Conservation (phyloP, 2,329 filamentous ascomycete genomes). For the Aspergillus chevalieri region DNA sequence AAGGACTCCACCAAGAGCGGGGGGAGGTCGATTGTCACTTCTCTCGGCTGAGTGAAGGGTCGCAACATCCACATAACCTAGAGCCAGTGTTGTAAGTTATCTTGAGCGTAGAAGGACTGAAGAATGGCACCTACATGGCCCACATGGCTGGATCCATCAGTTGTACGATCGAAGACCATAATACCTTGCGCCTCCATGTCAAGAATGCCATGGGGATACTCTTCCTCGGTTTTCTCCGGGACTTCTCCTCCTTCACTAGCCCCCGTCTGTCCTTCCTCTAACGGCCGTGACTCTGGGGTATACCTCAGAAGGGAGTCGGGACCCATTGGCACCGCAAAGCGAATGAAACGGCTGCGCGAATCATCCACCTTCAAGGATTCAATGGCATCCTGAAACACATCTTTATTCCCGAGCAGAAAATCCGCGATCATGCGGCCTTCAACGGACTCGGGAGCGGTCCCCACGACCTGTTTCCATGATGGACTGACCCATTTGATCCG, state of each 20-base stretch:
- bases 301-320: slow-evolving; percentile 59
- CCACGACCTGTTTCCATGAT: slow-evolving; percentile 90
- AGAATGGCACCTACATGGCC: slow-evolving; percentile 33
- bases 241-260: slow-evolving; percentile 11
- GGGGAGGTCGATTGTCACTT: slow-evolving; percentile 94
- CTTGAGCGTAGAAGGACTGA: not conserved
- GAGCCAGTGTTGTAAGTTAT: slow-evolving; percentile 3
- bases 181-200: slow-evolving; percentile 95
- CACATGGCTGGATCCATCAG: slow-evolving; percentile 85
- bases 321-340: slow-evolving; percentile 68
- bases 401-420: slow-evolving; percentile 71
- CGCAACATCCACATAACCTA: slow-evolving; percentile 99
- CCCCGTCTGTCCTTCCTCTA: slow-evolving; percentile 8
- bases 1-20: slow-evolving; percentile 83
- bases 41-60: slow-evolving; percentile 77
- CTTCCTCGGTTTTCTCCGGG: slow-evolving; percentile 23
- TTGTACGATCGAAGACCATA: slow-evolving; percentile 88
- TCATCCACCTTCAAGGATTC: slow-evolving; percentile 90
- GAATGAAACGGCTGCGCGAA: slow-evolving; percentile 82
- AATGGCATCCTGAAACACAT: slow-evolving; percentile 73
- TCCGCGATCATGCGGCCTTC: slow-evolving; percentile 73
- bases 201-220: slow-evolving; percentile 51
- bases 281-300: slow-evolving; percentile 31
- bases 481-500: slow-evolving; percentile 93
- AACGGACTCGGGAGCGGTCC: slow-evolving; percentile 66